Conservation (phyloP, 2,329 filamentous ascomycete species). For the Clonostachys rosea region DNA sequence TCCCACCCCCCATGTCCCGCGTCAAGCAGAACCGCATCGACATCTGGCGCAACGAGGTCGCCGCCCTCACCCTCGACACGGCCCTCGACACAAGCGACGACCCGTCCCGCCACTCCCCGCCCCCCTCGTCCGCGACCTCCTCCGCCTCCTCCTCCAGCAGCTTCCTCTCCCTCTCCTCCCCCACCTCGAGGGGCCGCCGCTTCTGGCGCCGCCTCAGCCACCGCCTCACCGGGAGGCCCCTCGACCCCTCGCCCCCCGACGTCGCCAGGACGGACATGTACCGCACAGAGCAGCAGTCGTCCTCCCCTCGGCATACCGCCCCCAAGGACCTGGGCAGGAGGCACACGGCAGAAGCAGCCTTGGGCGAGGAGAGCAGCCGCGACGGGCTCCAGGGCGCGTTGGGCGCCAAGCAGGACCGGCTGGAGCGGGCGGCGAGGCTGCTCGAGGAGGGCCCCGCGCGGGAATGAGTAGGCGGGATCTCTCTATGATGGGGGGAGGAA, state of each 20-base stretch:
- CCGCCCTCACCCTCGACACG: slow-evolving; percentile 14
- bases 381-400: slow-evolving; percentile 16
- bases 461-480: no score
- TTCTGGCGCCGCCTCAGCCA: slow-evolving; percentile 19
- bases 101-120: slow-evolving; percentile 20
- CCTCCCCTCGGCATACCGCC: background rate
- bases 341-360: slow-evolving; percentile 8
- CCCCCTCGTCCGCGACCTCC: slow-evolving; percentile 19
- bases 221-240: slow-evolving; percentile 13
- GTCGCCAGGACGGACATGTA: slow-evolving; percentile 28
- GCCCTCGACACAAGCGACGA: slow-evolving; percentile 9
- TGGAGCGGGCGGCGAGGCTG: slow-evolving; percentile 32
- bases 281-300: slow-evolving; percentile 9
- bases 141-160: slow-evolving; percentile 24
- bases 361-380: slow-evolving; percentile 14
- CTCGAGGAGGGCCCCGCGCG: slow-evolving; percentile 15
- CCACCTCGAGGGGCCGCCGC: slow-evolving; percentile 8
- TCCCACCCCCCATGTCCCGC: slow-evolving; percentile 16
- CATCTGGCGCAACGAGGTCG: slow-evolving; percentile 46
- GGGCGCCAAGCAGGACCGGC: slow-evolving; percentile 27
- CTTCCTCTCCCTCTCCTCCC: slow-evolving; percentile 17
- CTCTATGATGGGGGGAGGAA: no score
- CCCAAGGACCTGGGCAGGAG: slow-evolving; percentile 7
- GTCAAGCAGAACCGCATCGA: slow-evolving; percentile 35
- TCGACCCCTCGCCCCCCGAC: slow-evolving; percentile 1